A percentile compares a stretch with the other conserved stretches of the same genome.
These are phyloP conservation scores for Pyrus bretschneideri DNA, from an alignment of 306 rosid species.

Conservation along the genomic window DNA sequence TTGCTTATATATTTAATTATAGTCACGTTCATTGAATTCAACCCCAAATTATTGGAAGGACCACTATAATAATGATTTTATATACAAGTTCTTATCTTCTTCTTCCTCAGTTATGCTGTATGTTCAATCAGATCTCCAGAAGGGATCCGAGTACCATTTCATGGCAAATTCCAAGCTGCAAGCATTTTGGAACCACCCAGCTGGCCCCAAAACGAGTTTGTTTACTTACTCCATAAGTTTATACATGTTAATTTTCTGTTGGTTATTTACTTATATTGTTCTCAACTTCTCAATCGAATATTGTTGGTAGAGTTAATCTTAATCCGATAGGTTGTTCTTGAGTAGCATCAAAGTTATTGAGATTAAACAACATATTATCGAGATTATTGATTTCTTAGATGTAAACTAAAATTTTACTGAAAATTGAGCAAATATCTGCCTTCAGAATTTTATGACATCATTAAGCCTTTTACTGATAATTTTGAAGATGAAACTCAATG, in stretches of 20 bases:
- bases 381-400: neutral
- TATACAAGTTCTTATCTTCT: neutral
- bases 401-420: neutral
- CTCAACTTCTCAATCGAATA: neutral
- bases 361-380: neutral
- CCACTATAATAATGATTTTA: neutral
- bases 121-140: neutral
- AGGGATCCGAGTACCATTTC: neutral
- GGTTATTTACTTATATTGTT: neutral
- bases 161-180: conserved; percentile 8
- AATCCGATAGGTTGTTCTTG: neutral
- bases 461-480: neutral
- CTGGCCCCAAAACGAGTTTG: conserved; percentile 14
- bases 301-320: neutral
- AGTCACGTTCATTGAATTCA: neutral
- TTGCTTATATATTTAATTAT: no score
- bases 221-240: neutral
- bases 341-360: neutral
- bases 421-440: neutral
- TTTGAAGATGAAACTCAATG: neutral
- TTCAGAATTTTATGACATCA: neutral
- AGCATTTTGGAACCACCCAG: conserved; percentile 16
- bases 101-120: neutral
- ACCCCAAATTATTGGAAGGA: neutral
- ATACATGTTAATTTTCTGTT: neutral